Conservation (phyloP, 1,139 yeast genomes). For the Debaryomycetaceae sp. region DNA sequence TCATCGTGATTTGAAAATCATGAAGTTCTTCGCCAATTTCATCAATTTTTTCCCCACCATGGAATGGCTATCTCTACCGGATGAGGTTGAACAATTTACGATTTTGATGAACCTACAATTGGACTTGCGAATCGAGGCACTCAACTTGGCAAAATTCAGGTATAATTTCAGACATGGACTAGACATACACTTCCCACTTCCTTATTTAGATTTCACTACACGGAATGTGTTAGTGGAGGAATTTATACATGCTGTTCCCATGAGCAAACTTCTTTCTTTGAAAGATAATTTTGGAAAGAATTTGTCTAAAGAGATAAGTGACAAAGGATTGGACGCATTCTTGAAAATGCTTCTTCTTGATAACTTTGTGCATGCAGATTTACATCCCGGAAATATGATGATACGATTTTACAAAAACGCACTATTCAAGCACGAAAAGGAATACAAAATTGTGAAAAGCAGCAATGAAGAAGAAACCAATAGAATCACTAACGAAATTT, state of each 20-base stretch:
- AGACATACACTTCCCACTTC: constrained; percentile 79
- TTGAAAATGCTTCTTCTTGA: constrained; percentile 88
- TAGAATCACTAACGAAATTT: constrained; percentile 45
- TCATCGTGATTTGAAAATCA: constrained; percentile 76
- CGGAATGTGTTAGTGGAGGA: constrained; percentile 83
- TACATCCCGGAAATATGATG: constrained; percentile 95
- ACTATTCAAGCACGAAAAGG: constrained; percentile 41
- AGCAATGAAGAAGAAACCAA: constrained; percentile 47
- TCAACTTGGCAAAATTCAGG: constrained; percentile 68
- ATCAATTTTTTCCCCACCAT: constrained; percentile 80
- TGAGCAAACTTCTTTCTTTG: constrained; percentile 58
- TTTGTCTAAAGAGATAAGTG: constrained; percentile 74
- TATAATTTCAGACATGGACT: constrained; percentile 55
- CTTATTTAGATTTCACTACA: constrained; percentile 63
- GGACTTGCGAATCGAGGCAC: constrained; percentile 85
- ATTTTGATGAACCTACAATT: constrained; percentile 83
- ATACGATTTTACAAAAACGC: constrained; percentile 65
- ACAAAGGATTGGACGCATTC: constrained; percentile 86
- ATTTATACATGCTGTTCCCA: constrained; percentile 75
- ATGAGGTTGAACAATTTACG: constrained; percentile 86
- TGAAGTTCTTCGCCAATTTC: constrained; percentile 71
- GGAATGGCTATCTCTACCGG: constrained; percentile 97
- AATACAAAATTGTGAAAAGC: constrained; percentile 44
- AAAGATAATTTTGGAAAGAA: constrained; percentile 45
- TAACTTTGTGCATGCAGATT: constrained; percentile 92